These are phyloP conservation scores for Cercis canadensis DNA, from an alignment of 306 rosid genomes.

Conservation along the genomic window DNA sequence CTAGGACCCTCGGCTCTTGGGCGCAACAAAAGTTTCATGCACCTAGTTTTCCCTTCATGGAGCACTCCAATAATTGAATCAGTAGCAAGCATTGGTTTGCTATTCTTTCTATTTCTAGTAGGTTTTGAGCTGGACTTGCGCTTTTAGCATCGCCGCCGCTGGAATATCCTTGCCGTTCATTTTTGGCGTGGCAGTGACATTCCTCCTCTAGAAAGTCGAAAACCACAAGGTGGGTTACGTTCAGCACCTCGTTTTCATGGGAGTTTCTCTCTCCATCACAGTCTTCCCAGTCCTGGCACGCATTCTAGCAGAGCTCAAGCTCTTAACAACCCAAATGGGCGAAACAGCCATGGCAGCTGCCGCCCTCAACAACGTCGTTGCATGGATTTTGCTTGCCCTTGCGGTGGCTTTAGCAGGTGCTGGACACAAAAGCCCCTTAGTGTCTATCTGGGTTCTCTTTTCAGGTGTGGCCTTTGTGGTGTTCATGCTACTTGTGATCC, in stretches of 20 bases:
- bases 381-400: conserved; percentile 79
- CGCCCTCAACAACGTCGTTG: conserved; percentile 81
- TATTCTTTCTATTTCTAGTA: conserved; percentile 77
- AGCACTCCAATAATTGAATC: conserved; percentile 75
- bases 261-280: conserved; percentile 81
- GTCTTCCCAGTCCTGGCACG: conserved; percentile 89
- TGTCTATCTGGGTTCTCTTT: conserved; percentile 32
- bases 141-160: conserved; percentile 64
- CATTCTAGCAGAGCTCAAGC: conserved; percentile 81
- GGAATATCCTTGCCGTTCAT: conserved; percentile 74
- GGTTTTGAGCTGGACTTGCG: conserved; percentile 76
- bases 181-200: conserved; percentile 61
- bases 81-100: conserved; percentile 69
- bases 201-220: conserved; percentile 55
- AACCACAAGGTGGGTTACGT: conserved; percentile 48
- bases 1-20: conserved; percentile 82
- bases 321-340: conserved; percentile 67
- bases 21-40: conserved; percentile 54
- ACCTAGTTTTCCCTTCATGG: conserved; percentile 67
- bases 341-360: conserved; percentile 91
- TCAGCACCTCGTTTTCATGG: conserved; percentile 69
- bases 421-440: conserved; percentile 13
- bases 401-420: conserved; percentile 61
- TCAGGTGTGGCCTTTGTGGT: conserved; percentile 38
- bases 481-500: conserved; percentile 15